Evolutionary conservation across 1,139 yeast species (phyloP), one percentile per base, ranked within the genome.

Genomic region (Candida tunisiensis): DNA sequence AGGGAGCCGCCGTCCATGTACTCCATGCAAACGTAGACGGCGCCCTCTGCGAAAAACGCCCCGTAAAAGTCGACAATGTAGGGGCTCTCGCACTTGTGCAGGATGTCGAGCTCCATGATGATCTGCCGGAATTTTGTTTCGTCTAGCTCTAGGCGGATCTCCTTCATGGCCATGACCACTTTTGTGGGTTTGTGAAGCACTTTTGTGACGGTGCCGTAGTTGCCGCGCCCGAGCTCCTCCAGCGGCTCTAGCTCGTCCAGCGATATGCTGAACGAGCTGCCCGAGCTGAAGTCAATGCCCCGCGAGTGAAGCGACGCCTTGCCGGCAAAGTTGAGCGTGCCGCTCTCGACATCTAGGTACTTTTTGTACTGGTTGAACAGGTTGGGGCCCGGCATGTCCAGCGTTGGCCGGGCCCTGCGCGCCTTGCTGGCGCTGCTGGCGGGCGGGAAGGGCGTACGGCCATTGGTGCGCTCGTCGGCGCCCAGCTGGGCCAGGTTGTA

Each of bases 11-110:
- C 96, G 51, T 85, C 93, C 99, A 88, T 88, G 51, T 74, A 80
- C 55, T 88, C 99, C 68, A 88, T 88, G 54, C 98, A 88, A 79
- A 91, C 83, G 55, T 85, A 88, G 23, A 88, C 98, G 0, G 95
- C 94, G 25, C 96, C 95, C 53, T 88, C 98, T 23, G 80, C 85
- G 46, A 88, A 88, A 44, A 88, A 88, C 1, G 96, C 98, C 21
- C 98, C 96, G 47, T 79, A 88, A 42, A 88, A 88, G 45, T 85
- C 95, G 28, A 88, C 94, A 47, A 88, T 83, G 49, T 69, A 82
- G 3, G 92, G 92, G 6, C 92, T 74, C 36, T 67, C 69, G 55
- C 96, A 85, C 44, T 78, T 79, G 54, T 88, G 96, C 38, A 88
- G 62, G 28, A 85, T 77, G 44, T 88, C 96, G 39, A 88, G 60